phyloP scores from a whole-genome alignment of 139 green algal species.

The Penium margaritaceum region DNA sequence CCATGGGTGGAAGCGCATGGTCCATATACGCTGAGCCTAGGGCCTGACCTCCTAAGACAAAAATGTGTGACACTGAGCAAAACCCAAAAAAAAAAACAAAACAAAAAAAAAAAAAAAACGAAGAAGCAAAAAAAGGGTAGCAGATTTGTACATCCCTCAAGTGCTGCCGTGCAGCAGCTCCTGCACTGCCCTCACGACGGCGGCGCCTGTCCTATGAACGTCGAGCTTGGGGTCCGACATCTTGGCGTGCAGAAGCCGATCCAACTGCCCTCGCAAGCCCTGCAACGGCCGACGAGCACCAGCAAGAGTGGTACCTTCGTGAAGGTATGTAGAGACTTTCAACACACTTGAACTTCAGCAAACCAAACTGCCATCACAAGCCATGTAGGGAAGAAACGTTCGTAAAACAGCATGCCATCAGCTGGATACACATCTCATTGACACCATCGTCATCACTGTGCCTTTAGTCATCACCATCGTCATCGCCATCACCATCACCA shows the following conservation, averaged over 20 bases:
- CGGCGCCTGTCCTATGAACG: neutral
- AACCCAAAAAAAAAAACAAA: too few relatives aligned
- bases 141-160: too few relatives aligned
- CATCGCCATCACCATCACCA: too few relatives aligned
- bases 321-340: neutral
- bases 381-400: too few relatives aligned
- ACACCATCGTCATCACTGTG: neutral
- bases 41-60: too few relatives aligned
- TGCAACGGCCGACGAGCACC: neutral
- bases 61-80: too few relatives aligned
- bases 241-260: conserved; percentile 17
- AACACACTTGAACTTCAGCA: neutral
- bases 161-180: too few relatives aligned
- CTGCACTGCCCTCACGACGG: conserved; percentile 11
- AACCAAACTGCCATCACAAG: neutral
- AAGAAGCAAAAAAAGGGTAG: too few relatives aligned
- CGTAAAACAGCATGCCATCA: neutral
- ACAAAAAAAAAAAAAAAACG: too few relatives aligned
- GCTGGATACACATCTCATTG: neutral
- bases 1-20: too few relatives aligned
- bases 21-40: too few relatives aligned
- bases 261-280: conserved; percentile 12
- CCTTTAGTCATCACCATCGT: neutral
- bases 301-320: neutral
- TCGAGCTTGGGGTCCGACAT: conserved; percentile 22